Base-by-base conservation (phyloP, 2,329 filamentous ascomycete genomes). In the Falciphora oryzae region DNA sequence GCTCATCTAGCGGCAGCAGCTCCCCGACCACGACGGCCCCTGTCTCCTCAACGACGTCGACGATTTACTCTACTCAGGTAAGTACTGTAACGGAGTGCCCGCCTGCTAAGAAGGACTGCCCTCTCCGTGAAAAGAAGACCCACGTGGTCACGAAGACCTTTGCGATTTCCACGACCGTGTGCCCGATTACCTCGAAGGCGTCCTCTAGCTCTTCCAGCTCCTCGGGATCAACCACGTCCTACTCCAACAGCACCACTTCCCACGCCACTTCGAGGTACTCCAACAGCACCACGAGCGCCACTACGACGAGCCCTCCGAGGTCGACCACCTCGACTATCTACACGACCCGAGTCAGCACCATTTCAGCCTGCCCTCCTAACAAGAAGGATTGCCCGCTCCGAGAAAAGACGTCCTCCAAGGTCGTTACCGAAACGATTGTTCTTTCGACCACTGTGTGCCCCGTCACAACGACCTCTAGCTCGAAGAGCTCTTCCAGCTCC, bases 291-390 rank as follows among this genome's bases (percentile, higher is more conserved):
- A 32, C 28, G 25, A 61, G 32, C 16, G 27, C 60, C 27, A 44
- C 29, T 16, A 50, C 60, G 2, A 50, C 60, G 16, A 27, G 32
- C 3, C 18, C 35, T 25, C 27, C 38, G 14, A 2, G 5, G 25
- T 28, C 29, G 60, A 62, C 35, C 60, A 62, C 60, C 7, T 62
- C 60, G 38, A 62, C 60, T 25, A 28, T 62, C 60, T 62, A 50
- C 60, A 62, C 60, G 1, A 62, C 60, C 60, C 25, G 22, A 11
- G 27, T 62, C 35, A 25, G n/a, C 60, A 62, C 60, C 60, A n/a
- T 62, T 22, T 29, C 60, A 4, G 60, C 60, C 16, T 62, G 60
- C 25, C 60, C 60, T 44, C 35, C 60, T 5, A 53, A 53, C 44
- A 53, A n/a, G 22, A 53, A 53, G 44, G 44, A 53, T 18, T 53